Conservation (phyloP, 2,329 filamentous ascomycete species). For the Albifimbria verrucaria region DNA sequence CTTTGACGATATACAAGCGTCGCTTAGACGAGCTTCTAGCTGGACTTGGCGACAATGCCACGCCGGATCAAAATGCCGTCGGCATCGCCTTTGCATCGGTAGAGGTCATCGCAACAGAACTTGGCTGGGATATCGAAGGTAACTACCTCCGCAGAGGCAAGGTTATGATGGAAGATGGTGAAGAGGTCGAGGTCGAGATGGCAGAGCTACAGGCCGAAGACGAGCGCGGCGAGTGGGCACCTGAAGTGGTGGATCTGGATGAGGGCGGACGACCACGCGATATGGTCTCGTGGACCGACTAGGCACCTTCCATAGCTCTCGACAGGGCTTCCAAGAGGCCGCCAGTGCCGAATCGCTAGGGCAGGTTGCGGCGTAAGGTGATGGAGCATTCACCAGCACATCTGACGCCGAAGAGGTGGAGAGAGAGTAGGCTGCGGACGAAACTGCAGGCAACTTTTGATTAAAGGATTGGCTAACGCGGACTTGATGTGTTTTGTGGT, state of each 20-base stretch:
- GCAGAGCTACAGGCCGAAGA: conserved; percentile 52
- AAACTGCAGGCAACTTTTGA: background rate
- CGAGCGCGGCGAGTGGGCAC: conserved; percentile 50
- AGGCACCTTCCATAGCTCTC: conserved; percentile 8
- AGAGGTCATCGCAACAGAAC: conserved; percentile 28
- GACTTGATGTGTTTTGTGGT: no score
- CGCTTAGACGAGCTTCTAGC: conserved; percentile 46
- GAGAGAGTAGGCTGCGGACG: background rate
- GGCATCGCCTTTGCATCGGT: conserved; percentile 42
- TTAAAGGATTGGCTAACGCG: background rate
- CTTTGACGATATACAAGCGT: conserved; percentile 52
- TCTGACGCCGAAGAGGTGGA: background rate
- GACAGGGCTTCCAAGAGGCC: background rate
- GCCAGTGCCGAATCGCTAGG: background rate
- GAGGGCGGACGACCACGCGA: conserved; percentile 49
- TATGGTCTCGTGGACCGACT: conserved; percentile 46
- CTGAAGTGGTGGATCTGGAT: conserved; percentile 51
- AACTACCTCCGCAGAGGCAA: conserved; percentile 46
- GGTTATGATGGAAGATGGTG: conserved; percentile 50
- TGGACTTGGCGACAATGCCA: conserved; percentile 27
- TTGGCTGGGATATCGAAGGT: conserved; percentile 55
- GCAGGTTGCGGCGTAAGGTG: background rate
- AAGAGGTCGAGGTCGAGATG: conserved; percentile 45
- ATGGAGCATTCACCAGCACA: background rate
- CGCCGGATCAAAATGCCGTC: conserved; percentile 39